phyloP scores from a whole-genome alignment of 805 yeast species.

The Ogataea haglerorum region DNA sequence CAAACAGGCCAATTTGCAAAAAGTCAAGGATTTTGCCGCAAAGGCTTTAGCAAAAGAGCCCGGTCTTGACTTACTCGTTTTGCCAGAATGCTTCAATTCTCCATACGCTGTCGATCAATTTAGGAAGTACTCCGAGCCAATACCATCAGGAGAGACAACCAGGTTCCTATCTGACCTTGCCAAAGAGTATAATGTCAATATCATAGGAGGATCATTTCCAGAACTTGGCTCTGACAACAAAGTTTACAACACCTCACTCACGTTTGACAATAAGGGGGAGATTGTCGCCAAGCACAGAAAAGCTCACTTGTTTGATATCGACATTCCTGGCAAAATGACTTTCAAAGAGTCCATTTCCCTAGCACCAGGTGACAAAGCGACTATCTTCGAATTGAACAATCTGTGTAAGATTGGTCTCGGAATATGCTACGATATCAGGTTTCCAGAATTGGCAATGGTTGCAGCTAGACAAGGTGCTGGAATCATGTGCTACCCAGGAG shows the following conservation, averaged over 20 bases:
- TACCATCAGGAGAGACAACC: slow-evolving; percentile 73
- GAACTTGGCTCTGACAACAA: slow-evolving; percentile 62
- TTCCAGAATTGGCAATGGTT: slow-evolving; percentile 71
- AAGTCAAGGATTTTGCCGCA: slow-evolving; percentile 60
- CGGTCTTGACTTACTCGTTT: slow-evolving; percentile 65
- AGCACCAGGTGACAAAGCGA: slow-evolving; percentile 77
- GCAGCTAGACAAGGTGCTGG: slow-evolving; percentile 68
- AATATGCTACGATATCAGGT: slow-evolving; percentile 78
- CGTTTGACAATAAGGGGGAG: slow-evolving; percentile 70
- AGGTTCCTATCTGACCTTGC: slow-evolving; percentile 63
- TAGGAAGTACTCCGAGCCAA: slow-evolving; percentile 81
- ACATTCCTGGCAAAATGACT: slow-evolving; percentile 85
- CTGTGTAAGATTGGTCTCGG: slow-evolving; percentile 77
- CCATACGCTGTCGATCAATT: slow-evolving; percentile 89
- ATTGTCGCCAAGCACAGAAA: slow-evolving; percentile 87
- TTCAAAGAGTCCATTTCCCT: slow-evolving; percentile 79
- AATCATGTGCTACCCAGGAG: slow-evolving; percentile 81
- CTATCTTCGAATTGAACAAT: slow-evolving; percentile 65
- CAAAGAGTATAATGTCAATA: slow-evolving; percentile 52
- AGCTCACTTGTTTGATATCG: slow-evolving; percentile 87
- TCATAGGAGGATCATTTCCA: slow-evolving; percentile 93
- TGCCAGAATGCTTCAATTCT: slow-evolving; percentile 96
- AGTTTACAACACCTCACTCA: slow-evolving; percentile 67
- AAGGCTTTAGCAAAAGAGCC: slow-evolving; percentile 58
- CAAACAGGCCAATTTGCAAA: slow-evolving; percentile 70